Evolutionary conservation across 257 asterid species (phyloP), one percentile per base, ranked within the genome.

Genomic region (Osmanthus fragrans): DNA sequence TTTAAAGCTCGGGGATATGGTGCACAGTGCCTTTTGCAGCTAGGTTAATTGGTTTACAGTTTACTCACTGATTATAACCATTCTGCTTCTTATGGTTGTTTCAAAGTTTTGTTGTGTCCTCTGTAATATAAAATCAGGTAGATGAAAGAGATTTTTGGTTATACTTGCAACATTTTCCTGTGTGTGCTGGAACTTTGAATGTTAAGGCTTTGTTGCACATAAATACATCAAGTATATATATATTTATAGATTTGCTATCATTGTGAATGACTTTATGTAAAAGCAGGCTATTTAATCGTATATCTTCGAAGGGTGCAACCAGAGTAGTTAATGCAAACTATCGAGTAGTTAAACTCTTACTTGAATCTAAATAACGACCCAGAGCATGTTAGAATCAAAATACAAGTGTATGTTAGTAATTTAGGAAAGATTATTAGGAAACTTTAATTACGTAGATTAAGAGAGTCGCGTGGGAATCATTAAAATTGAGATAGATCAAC

Each of bases 121-220:
- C 77, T 88, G 92, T 86, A 85, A 81, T 42, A 79, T 85, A 81
- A 82, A 83, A 78, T 83, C 42, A 37, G 74, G 77, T 80, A 81
- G 83, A 67, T 45, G 23, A 74, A 75, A 72, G 84, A 83, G 79
- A 77, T 74, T 71, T 79, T 65, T 49, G 25, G 73, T 29, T 77
- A 74, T 21, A 79, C 75, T 29, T 69, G 19, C 69, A 40, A 19
- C 49, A 40, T 40, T 10, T 40, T 40, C 49, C 69, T 37, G 23
- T 36, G 64, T 72, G 33, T 75, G 47, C 76, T 67, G 47, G 76
- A 69, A 68, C 65, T 65, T 66, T 58, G 65, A 70, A 33, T 19
- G 11, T 19, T 3, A 19, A 19, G 30, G 16, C 49, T 70, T 33
- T 27, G 73, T 36, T 60, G 86, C 82, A 73, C 49, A 73, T 19